Evolutionary conservation across 148 eudicot species (phyloP).

Genomic region (Agrostemma githago): DNA sequence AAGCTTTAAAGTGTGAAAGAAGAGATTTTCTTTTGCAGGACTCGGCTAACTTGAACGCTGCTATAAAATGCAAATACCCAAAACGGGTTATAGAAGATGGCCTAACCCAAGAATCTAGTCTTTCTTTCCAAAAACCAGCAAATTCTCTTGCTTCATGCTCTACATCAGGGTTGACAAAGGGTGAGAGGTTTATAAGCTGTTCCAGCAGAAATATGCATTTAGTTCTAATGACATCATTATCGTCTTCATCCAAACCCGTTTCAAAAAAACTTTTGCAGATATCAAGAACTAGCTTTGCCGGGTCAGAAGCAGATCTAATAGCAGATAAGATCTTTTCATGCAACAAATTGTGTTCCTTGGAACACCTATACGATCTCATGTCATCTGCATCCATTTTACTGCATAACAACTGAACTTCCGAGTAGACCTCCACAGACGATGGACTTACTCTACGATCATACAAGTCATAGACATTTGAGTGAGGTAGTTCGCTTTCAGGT

Average conservation of each 20-base stretch:
- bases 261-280: slow-evolving; percentile 24
- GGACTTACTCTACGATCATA: not conserved
- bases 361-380: slow-evolving; percentile 18
- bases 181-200: slow-evolving; percentile 20
- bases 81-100: not conserved
- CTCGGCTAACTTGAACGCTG: slow-evolving; percentile 15
- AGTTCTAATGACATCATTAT: slow-evolving; percentile 1
- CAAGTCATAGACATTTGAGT: not conserved
- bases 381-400: slow-evolving; percentile 16
- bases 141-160: slow-evolving; percentile 11
- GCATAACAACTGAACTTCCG: slow-evolving; percentile 6
- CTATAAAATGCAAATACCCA: slow-evolving; percentile 21
- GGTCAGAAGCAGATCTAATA: slow-evolving; percentile 27
- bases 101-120: not conserved
- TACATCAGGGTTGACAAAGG: slow-evolving; percentile 18
- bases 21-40: slow-evolving; percentile 1
- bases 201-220: slow-evolving; percentile 22
- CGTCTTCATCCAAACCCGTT: not conserved
- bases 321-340: slow-evolving; percentile 19
- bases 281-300: slow-evolving; percentile 40
- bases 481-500: not conserved
- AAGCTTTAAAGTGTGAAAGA: slow-evolving; percentile 3
- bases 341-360: slow-evolving; percentile 9
- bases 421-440: not conserved
- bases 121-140: slow-evolving; percentile 14